Evolutionary conservation across 73 alveolate species (phyloP), one percentile per base, ranked within the genome.

Genomic region (Uronychia setigera): DNA sequence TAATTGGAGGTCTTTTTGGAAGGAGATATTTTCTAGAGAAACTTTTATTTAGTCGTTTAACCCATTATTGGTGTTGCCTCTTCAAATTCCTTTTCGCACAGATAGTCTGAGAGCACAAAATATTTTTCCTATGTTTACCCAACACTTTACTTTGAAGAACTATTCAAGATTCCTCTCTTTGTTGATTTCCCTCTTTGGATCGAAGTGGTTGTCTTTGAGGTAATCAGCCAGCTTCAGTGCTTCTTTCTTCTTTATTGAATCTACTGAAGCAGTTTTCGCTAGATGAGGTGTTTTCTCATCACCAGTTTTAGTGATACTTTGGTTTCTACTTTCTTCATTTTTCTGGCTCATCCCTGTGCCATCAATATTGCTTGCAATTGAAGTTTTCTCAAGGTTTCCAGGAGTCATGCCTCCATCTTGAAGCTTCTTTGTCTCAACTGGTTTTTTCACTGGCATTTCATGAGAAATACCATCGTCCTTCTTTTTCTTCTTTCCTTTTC

Each of bases 131-230:
- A 32, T 32, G 33, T 1, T 1, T 11, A 26, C 58, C 28, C 80
- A 33, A 34, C 81, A 31, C n/a, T 19, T 46, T 46, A 46, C 67
- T 19, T 75, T 34, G 74, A 90, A 90, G 85, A 80, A 90, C 29
- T 74, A 59, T 26, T 58, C 67, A 30, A 85, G 58, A 76, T 90
- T 74, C 67, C 83, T 90, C 58, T 90, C 92, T 76, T 80, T 90
- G 33, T 31, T 27, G 9, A 90, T 80, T 76, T 90, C 95, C 33
- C 79, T 31, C 13, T 25, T 32, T 11, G 95, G 95, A 59, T 85
- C 87, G 60, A 90, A 90, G 1, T 58, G 46, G 32, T 58, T 75
- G 57, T 88, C 86, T n/a, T 57, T 82, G 1, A 88, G 78, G 59
- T 81, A 82, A 11, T 82, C 84, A 31, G 78, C 26, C 1, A 83